phyloP scores from a whole-genome alignment of 768 basidiomycete genomes.

The Chalciporus chontae region DNA sequence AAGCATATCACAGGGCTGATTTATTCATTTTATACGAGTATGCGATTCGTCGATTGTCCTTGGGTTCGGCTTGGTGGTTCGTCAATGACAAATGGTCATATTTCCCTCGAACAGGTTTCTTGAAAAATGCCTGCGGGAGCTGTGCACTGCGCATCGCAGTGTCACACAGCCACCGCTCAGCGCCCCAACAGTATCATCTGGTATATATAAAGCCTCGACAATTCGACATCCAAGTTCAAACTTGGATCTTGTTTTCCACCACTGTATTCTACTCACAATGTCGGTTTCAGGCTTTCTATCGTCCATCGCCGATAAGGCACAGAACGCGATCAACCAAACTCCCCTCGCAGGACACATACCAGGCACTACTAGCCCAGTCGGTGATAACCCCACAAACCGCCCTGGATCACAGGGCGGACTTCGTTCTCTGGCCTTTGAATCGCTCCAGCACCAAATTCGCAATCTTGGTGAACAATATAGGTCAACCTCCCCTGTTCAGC shows the following conservation, averaged over 20 bases:
- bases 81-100: constrained; percentile 24
- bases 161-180: constrained; percentile 21
- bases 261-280: constrained; percentile 36
- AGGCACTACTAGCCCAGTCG: constrained; percentile 32
- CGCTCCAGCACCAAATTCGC: constrained; percentile 70
- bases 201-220: constrained; percentile 22
- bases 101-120: constrained; percentile 9
- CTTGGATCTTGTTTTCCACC: neutral
- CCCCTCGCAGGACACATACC: constrained; percentile 57
- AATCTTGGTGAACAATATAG: constrained; percentile 75
- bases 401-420: constrained; percentile 36
- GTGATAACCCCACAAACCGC: constrained; percentile 41
- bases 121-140: neutral
- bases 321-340: constrained; percentile 61
- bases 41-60: constrained; percentile 16
- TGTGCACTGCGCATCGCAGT: constrained; percentile 5
- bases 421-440: constrained; percentile 56
- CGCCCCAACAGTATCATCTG: neutral
- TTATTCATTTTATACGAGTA: constrained; percentile 31
- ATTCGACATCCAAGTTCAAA: neutral
- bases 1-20: constrained; percentile 23
- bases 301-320: constrained; percentile 73
- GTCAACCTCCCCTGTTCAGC: constrained; percentile 64
- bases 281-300: constrained; percentile 60
- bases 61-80: constrained; percentile 20